Conservation (phyloP, 345 rosid genomes). For the Luvunga scandens region DNA sequence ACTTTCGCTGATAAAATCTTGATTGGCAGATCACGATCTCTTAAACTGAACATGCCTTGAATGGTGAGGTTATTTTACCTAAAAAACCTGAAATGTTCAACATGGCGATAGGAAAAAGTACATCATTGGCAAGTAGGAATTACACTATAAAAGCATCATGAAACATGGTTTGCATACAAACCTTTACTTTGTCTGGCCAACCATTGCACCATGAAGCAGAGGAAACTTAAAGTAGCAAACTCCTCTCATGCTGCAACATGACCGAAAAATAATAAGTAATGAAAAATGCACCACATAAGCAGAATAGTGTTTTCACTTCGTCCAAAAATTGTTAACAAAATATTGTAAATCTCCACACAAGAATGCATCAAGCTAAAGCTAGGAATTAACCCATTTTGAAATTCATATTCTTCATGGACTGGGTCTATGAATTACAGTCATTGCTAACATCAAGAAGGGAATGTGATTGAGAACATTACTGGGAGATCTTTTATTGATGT, state of each 20-base stretch:
- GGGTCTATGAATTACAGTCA: not conserved
- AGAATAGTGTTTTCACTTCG: not conserved
- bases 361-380: not conserved
- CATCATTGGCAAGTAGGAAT: not conserved
- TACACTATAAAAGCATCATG: not conserved
- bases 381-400: not conserved
- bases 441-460: not conserved
- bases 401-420: not conserved
- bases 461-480: not conserved
- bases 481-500: not conserved
- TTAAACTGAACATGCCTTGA: not conserved
- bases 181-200: conserved; percentile 96
- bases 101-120: not conserved
- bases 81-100: not conserved
- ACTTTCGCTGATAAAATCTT: not conserved
- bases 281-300: not conserved
- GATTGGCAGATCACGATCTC: not conserved
- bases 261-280: not conserved
- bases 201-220: conserved; percentile 72
- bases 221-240: conserved; percentile 70
- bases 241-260: conserved; percentile 53
- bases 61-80: not conserved
- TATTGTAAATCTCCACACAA: not conserved
- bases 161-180: conserved; percentile 25
- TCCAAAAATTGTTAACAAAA: not conserved